phyloP scores from a whole-genome alignment of 495 filamentous ascomycete species.

The Tuber calosporum region DNA sequence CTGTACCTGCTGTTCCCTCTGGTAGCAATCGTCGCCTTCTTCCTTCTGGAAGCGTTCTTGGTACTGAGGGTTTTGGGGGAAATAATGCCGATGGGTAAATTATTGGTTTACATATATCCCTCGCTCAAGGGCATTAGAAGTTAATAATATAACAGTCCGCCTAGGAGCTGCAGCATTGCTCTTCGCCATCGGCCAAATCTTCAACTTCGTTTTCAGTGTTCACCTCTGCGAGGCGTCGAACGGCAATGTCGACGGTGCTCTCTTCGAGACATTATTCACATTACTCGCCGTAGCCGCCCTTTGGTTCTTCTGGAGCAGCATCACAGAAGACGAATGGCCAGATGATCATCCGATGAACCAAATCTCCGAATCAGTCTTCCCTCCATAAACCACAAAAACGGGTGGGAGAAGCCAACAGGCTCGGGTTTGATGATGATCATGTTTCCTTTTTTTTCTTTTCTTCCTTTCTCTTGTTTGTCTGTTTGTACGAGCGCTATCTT shows the following conservation, averaged over 20 bases:
- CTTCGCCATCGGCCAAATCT: conserved; percentile 88
- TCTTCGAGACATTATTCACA: conserved; percentile 93
- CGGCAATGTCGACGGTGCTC: conserved; percentile 81
- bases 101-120: not conserved
- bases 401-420: not conserved
- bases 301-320: conserved; percentile 97
- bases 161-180: conserved; percentile 64
- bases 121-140: not conserved
- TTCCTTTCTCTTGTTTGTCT: conserved; percentile 23
- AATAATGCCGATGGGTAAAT: conserved; percentile 72
- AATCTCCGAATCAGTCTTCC: conserved; percentile 28
- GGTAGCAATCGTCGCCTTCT: conserved; percentile 78
- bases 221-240: conserved; percentile 75
- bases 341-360: conserved; percentile 36
- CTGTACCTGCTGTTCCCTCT: conserved; percentile 87
- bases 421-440: conserved; percentile 14
- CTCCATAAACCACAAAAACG: conserved; percentile 17
- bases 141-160: conserved; percentile 53
- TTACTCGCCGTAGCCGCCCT: conserved; percentile 69
- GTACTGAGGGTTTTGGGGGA: conserved; percentile 82
- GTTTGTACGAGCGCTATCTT: not conserved
- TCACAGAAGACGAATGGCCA: conserved; percentile 98
- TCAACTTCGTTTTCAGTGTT: conserved; percentile 86
- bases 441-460: conserved; percentile 38
- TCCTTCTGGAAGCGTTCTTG: conserved; percentile 69